Evolutionary conservation across 495 filamentous ascomycete species (phyloP).

Genomic region (Aspergillus egyptiacus): DNA sequence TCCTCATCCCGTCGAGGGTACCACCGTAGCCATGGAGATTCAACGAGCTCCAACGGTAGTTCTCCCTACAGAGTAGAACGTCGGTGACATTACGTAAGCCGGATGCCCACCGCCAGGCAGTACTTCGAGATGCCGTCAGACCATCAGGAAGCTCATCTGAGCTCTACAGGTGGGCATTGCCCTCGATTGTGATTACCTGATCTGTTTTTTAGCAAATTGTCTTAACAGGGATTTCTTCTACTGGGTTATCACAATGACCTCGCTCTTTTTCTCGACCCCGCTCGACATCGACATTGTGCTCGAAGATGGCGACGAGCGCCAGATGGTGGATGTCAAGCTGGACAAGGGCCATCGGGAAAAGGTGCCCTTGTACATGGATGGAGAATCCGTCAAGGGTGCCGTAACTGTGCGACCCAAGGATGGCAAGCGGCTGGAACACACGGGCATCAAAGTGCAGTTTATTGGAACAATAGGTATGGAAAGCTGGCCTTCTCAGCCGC

Average conservation of each 20-base stretch:
- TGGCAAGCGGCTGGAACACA: constrained; percentile 96
- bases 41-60: too few relatives aligned
- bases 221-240: neutral
- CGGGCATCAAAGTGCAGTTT: constrained; percentile 99
- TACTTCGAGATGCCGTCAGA: constrained; percentile 12
- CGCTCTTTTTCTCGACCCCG: constrained; percentile 96
- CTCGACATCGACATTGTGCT: constrained; percentile 98
- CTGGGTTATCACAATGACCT: constrained; percentile 56
- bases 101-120: constrained; percentile 17
- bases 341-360: constrained; percentile 97
- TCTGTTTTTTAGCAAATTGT: neutral
- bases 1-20: neutral
- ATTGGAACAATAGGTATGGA: constrained; percentile 89
- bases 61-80: neutral
- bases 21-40: too few relatives aligned
- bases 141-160: constrained; percentile 14
- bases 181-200: constrained; percentile 1
- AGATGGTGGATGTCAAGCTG: constrained; percentile 93
- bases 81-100: constrained; percentile 15
- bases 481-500: constrained; percentile 1
- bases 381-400: constrained; percentile 92
- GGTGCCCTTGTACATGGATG: constrained; percentile 94
- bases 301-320: constrained; percentile 86
- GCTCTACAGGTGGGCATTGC: constrained; percentile 11
- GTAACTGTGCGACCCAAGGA: constrained; percentile 97